Base-by-base conservation (phyloP, 1,139 yeast genomes). In the Candida tetrigidarum region DNA sequence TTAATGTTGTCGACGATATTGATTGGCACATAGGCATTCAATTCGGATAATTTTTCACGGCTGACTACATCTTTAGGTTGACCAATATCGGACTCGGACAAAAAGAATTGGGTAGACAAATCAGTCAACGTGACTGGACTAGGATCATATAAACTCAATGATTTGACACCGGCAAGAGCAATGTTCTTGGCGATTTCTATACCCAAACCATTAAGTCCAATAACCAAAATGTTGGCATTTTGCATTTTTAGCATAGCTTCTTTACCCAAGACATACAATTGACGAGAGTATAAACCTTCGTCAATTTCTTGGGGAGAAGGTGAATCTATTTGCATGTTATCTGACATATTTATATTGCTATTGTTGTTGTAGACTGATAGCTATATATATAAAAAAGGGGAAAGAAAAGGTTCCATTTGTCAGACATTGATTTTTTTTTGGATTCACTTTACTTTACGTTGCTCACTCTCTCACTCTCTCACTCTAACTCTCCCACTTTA, bases 231-330 rank as follows among this genome's bases (percentile, higher is more conserved):
- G 58, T 87, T 90, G 37, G 98, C 91, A 54, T 81, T 78, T 60
- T 93, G 97, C 97, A 93, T 89, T 66, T 90, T 88, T 59, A 92
- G 76, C 99, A 93, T 93, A 44, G 99, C 99, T 56, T 93, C 99
- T 60, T 89, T 88, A 47, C 97, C 97, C 57, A 91, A 70, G 46
- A 91, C 97, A 57, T 91, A 90, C 65, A 93, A 80, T 71, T 93
- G 99, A 66, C 99, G 90, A 41, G 97, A 91, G 76, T 93, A 93
- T 58, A 93, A 78, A 47, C 96, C 80, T 75, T 93, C 99, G 64
- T 93, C 99, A 59, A 93, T 92, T 19, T 63, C 57, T 35, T 56
- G 66, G 44, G 68, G 74, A 26, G 74, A 70, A 43, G 83, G 83
- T 32, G 77, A 65, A 57, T 83, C 86, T 39, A 80, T 69, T 64